Evolutionary conservation across 768 basidiomycete species (phyloP), one percentile per base, ranked within the genome.

Genomic region (Tylopilus sp.): DNA sequence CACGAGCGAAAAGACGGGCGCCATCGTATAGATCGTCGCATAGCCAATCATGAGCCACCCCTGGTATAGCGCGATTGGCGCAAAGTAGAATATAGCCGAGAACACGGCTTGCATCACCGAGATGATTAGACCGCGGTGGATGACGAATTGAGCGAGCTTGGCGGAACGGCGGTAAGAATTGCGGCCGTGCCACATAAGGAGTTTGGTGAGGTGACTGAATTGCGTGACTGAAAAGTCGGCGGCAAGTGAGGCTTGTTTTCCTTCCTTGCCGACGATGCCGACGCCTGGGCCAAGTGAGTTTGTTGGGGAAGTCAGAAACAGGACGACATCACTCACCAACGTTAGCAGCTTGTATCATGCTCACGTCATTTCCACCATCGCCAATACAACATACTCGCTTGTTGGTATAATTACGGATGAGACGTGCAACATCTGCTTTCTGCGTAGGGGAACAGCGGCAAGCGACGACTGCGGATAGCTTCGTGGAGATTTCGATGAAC

Each of bases 301-400:
- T 38, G n/a, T 21, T 38, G n/a, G 39, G 17, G 18, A 33, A 5
- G 13, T 39, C 25, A 26, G 5, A 8, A 4, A 28, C 8, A 28
- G 26, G 26, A 28, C 26, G 3, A 10, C 28, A 28, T 28, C 28
- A 28, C 92, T 66, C 43, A 93, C 94, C 95, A 52, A 99, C 94
- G 62, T 98, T 93, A 3, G 97, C 97, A 1, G 97, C 97, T 64
- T 98, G 97, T 55, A 99, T 99, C 97, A 99, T 99, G 68, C 91
- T 93, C 56, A 99, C 97, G 66, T 99, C 97, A 68, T 99, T 99
- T 4, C 97, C 97, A 30, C 97, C 97, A 71, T 99, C 97, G 2
- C 97, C 97, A 52, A 98, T 98, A 65, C 97, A 98, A 68, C 95
- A 98, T 0, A 99, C 95, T 0, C 95, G 83, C 69, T 98, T 98